A percentile compares a stretch with the other conserved stretches of the same genome.
These are phyloP conservation scores for Pleurozium schreberi DNA, from an alignment of 225 moss, liverwort and hornwort genomes.

Conservation along the genomic window DNA sequence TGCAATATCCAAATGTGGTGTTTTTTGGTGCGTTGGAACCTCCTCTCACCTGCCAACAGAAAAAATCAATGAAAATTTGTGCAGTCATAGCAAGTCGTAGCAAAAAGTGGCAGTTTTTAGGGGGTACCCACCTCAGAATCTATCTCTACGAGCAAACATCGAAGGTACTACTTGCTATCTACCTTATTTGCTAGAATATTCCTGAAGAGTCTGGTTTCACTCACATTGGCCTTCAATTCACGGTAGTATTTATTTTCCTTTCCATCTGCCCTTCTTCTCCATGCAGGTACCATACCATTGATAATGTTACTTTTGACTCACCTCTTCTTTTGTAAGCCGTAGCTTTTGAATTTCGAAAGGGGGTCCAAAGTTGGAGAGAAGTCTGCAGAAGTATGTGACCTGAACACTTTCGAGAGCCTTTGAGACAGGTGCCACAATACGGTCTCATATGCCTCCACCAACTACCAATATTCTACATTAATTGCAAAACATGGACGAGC, in stretches of 20 bases:
- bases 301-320: not conserved
- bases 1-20: rapidly evolving
- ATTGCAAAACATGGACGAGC: not conserved
- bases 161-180: not conserved
- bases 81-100: not conserved
- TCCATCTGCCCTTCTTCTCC: not conserved
- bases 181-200: not conserved
- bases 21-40: not conserved
- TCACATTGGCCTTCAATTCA: rapidly evolving
- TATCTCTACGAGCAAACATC: not conserved
- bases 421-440: not conserved
- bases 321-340: not conserved
- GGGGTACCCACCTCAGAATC: not conserved
- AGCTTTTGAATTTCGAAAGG: not conserved
- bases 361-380: not conserved
- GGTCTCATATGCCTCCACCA: not conserved
- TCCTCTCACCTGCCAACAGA: not conserved
- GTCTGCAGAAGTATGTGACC: not conserved
- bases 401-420: not conserved
- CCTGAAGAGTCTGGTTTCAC: too few relatives aligned
- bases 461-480: not conserved
- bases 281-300: not conserved
- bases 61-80: not conserved
- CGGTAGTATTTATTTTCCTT: too few relatives aligned
- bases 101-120: not conserved